Evolutionary conservation across 139 green algal species (phyloP).

Genomic region (Chlamydomonas schloesseri): DNA sequence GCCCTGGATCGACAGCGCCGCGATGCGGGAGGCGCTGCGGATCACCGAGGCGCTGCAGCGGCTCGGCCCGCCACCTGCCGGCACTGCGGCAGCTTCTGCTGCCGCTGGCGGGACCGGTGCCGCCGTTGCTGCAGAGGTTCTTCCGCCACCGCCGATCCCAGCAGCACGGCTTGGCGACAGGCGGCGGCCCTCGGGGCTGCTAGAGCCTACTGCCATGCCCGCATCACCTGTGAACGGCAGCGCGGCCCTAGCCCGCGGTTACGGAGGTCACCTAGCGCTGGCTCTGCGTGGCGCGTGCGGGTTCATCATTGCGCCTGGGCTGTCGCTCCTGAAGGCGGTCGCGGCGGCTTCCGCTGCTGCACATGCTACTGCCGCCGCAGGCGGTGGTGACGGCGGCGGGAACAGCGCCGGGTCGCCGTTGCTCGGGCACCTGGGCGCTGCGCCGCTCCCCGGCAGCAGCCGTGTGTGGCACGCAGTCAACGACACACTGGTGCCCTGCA

Average conservation of each 20-base stretch:
- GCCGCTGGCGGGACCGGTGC: background rate
- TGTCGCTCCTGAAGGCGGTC: conserved; percentile 7
- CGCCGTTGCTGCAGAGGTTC: background rate
- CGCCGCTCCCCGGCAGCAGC: conserved; percentile 11
- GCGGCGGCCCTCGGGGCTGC: background rate
- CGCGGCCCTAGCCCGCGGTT: too few relatives aligned
- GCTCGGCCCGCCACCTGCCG: background rate
- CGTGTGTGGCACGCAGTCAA: background rate
- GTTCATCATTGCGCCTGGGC: conserved; percentile 1
- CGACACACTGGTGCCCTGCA: background rate
- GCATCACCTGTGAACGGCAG: background rate
- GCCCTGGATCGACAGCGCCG: conserved; percentile 1
- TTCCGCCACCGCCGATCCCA: background rate
- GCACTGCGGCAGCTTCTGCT: too few relatives aligned
- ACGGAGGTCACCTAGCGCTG: background rate
- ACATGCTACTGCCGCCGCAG: too few relatives aligned
- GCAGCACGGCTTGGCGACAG: background rate
- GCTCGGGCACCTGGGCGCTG: background rate
- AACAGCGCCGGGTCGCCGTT: background rate
- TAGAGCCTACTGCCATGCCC: background rate
- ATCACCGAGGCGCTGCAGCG: background rate
- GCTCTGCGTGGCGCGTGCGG: background rate
- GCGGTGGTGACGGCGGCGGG: too few relatives aligned
- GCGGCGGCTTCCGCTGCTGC: background rate
- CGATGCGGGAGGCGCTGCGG: conserved; percentile 4